Evolutionary conservation across 306 rosid genomes (phyloP).

Genomic region (Dalbergia cochinchinensis): DNA sequence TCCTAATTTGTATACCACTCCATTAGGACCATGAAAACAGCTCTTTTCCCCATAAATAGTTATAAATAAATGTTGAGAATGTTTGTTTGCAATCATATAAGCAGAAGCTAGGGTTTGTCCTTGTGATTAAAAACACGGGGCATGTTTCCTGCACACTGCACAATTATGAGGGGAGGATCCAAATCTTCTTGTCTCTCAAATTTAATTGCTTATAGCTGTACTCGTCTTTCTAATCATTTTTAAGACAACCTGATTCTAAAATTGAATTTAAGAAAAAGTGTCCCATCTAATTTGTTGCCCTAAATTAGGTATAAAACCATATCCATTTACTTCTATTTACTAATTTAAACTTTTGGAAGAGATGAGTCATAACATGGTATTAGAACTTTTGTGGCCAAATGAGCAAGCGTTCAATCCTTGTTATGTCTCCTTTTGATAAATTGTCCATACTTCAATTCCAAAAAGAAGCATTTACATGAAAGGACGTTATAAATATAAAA

Average conservation of each 20-base stretch:
- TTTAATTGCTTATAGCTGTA: background rate
- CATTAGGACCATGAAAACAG: background rate
- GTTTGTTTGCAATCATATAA: background rate
- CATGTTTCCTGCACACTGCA: constrained; percentile 39
- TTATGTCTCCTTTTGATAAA: too few relatives aligned
- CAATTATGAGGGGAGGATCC: background rate
- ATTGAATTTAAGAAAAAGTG: background rate
- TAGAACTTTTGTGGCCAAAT: too few relatives aligned
- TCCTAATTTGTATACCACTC: background rate
- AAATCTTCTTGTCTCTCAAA: background rate
- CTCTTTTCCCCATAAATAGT: background rate
- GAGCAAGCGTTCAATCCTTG: too few relatives aligned
- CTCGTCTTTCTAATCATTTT: constrained; percentile 4
- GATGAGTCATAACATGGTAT: too few relatives aligned
- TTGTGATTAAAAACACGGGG: constrained; percentile 25
- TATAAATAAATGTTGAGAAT: constrained; percentile 16
- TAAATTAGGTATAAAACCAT: background rate
- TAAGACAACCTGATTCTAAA: background rate
- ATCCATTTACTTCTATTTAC: too few relatives aligned
- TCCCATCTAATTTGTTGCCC: background rate
- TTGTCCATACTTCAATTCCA: too few relatives aligned
- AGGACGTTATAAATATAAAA: too few relatives aligned
- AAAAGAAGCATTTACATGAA: too few relatives aligned
- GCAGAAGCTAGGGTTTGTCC: constrained; percentile 41
- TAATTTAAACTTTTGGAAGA: too few relatives aligned